Conservation (phyloP, 73 alveolate species). For the Symbiodinium pilosum region DNA sequence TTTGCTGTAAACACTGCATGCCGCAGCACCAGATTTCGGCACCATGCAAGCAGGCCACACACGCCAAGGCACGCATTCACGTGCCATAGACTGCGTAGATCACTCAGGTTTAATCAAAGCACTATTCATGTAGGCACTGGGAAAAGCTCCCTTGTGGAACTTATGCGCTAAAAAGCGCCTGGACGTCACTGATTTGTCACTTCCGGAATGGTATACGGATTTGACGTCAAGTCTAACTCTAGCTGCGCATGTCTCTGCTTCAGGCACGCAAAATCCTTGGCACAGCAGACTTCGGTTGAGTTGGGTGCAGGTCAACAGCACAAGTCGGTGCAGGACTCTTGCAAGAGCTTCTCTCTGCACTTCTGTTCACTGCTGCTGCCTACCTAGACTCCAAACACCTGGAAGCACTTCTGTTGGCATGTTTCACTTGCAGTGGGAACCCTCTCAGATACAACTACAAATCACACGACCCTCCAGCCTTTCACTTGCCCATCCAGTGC, state of each 20-base stretch:
- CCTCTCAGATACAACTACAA: too few relatives aligned
- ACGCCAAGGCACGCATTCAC: neutral
- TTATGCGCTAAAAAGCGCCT: neutral
- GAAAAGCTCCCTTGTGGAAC: neutral
- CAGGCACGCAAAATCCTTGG: neutral
- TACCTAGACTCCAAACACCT: too few relatives aligned
- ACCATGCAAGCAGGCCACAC: neutral
- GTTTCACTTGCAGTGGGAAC: too few relatives aligned
- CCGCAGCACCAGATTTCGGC: neutral
- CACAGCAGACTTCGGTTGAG: neutral
- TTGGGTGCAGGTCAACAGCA: too few relatives aligned
- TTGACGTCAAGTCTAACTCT: neutral
- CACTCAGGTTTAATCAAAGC: neutral
- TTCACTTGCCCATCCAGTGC: neutral
- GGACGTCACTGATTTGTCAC: neutral
- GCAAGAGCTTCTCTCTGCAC: too few relatives aligned
- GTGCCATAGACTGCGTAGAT: neutral
- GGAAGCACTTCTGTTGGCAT: too few relatives aligned
- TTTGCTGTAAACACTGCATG: neutral
- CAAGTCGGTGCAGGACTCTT: too few relatives aligned
- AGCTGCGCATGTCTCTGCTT: neutral
- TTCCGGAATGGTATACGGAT: neutral
- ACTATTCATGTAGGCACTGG: neutral
- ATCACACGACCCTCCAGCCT: neutral
- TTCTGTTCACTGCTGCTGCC: too few relatives aligned